Evolutionary conservation across 1,139 yeast species (phyloP).

Genomic region (Chernovozyma aurita): DNA sequence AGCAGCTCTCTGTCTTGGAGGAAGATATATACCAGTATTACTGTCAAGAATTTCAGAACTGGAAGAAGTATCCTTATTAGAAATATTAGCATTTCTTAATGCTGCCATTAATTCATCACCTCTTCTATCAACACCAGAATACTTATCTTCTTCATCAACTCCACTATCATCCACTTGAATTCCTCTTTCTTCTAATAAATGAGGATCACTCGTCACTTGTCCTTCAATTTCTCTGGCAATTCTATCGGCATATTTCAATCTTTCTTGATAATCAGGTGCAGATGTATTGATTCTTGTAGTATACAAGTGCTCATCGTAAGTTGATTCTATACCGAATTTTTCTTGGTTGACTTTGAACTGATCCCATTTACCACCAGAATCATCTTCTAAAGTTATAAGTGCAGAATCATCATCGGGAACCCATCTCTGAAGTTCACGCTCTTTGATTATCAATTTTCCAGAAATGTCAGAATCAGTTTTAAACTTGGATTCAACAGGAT

Average conservation of each 20-base stretch:
- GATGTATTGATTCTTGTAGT: conserved; percentile 77
- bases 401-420: conserved; percentile 57
- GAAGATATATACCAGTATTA: conserved; percentile 42
- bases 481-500: conserved; percentile 34
- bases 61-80: conserved; percentile 9
- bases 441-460: conserved; percentile 38
- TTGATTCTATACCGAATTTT: conserved; percentile 83
- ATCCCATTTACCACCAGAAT: conserved; percentile 56
- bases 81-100: conserved; percentile 32
- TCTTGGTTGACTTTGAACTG: conserved; percentile 88
- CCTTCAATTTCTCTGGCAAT: conserved; percentile 81
- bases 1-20: conserved; percentile 66
- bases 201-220: conserved; percentile 65
- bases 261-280: conserved; percentile 68
- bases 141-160: conserved; percentile 91
- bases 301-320: conserved; percentile 84
- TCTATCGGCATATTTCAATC: conserved; percentile 66
- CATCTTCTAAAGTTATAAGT: conserved; percentile 43
- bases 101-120: conserved; percentile 68
- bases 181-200: conserved; percentile 91
- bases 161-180: conserved; percentile 73
- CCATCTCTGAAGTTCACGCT: conserved; percentile 83
- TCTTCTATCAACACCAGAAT: conserved; percentile 77
- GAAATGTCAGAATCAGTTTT: conserved; percentile 86
- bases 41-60: conserved; percentile 6